Conservation (phyloP, 139 green algal species). For the Coccomyxa sp. region DNA sequence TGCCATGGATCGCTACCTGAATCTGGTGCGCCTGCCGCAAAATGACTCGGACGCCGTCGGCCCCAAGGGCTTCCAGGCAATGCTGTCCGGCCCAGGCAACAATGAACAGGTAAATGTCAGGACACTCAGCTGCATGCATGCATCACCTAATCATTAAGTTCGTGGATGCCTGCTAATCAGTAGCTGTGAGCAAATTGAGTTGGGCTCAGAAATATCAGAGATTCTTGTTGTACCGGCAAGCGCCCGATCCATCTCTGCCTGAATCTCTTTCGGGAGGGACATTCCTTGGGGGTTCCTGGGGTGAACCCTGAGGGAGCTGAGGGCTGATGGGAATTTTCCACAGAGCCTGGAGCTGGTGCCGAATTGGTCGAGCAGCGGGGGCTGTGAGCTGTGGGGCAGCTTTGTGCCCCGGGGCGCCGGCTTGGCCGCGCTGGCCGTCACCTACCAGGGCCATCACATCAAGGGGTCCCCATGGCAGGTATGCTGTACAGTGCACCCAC, state of each 20-base stretch:
- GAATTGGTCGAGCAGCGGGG: not conserved
- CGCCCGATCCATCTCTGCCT: too few species aligned
- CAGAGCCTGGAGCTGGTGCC: not conserved
- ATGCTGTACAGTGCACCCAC: not conserved
- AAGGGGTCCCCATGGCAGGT: conserved; percentile 15
- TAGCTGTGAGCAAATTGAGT: too few species aligned
- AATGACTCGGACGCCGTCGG: not conserved
- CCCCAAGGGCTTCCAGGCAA: conserved; percentile 5
- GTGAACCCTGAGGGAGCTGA: not conserved
- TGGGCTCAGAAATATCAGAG: too few species aligned
- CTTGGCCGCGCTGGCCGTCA: not conserved
- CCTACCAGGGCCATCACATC: conserved; percentile 18
- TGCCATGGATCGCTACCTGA: conserved; percentile 14
- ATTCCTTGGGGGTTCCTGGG: too few species aligned
- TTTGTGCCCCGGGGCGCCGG: not conserved
- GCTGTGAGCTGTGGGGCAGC: not conserved
- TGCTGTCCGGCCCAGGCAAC: not conserved
- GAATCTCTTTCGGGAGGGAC: too few species aligned
- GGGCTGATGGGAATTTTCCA: not conserved
- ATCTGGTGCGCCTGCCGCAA: conserved; percentile 2
- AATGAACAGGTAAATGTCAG: not conserved
- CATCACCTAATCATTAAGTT: too few species aligned
- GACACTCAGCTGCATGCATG: too few species aligned
- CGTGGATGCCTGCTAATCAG: too few species aligned
- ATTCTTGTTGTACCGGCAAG: too few species aligned